Conservation (phyloP, 768 basidiomycete species). For the Termitomyces bulborhizus region DNA sequence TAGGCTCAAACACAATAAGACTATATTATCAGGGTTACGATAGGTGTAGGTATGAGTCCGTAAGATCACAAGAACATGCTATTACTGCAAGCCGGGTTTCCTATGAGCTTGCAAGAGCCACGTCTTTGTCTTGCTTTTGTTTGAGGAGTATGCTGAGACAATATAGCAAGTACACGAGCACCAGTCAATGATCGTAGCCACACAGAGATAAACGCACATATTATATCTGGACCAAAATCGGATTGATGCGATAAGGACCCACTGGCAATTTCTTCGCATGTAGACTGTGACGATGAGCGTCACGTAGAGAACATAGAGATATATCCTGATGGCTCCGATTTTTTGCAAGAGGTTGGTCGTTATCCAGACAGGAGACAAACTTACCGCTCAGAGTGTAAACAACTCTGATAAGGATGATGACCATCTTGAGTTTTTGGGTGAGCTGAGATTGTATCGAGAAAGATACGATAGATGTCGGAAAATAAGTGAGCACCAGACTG, state of each 20-base stretch:
- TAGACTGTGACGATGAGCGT: background rate
- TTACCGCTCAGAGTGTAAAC: background rate
- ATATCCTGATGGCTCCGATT: slow-evolving; percentile 12
- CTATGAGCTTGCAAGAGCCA: background rate
- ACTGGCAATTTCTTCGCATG: background rate
- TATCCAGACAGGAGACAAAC: background rate
- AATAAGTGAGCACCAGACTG: background rate
- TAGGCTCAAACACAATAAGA: no score
- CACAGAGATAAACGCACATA: background rate
- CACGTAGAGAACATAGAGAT: background rate
- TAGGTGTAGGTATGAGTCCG: background rate
- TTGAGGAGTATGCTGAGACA: background rate
- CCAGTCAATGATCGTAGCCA: background rate
- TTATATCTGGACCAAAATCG: background rate
- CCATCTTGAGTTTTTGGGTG: background rate
- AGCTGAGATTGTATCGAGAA: background rate
- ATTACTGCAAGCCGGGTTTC: background rate
- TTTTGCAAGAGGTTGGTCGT: slow-evolving; percentile 30
- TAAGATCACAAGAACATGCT: background rate
- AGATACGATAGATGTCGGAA: background rate
- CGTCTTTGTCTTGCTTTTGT: background rate
- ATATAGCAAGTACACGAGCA: background rate
- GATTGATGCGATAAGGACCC: background rate
- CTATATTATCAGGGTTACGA: background rate
- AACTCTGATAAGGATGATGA: background rate